Evolutionary conservation across 495 filamentous ascomycete genomes (phyloP), one percentile per base, ranked within the genome.

Genomic region (Lophiotrema nucula): DNA sequence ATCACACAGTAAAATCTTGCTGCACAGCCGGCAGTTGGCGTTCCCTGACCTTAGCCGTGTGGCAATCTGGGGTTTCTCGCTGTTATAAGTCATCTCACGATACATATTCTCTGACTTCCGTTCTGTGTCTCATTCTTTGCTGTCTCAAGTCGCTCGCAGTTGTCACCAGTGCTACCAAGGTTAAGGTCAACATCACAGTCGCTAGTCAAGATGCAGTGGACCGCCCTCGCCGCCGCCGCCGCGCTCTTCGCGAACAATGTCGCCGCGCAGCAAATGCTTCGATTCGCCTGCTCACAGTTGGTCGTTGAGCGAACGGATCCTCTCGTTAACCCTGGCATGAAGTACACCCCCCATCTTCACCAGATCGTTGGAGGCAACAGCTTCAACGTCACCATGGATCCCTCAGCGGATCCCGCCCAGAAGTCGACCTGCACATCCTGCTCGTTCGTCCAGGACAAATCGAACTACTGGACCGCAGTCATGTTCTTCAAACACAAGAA

Each of bases 261-360:
- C 19, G 76, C 78, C 62, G 70, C 76, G 18, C 27, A 35, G 24
- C 73, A 73, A 54, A 81, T 81, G 79, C 68, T 81, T 62, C 78
- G 79, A 46, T 81, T 81, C 62, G 77, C 79, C 24, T 81, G 79
- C 73, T 80, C 78, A 27, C 78, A 81, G 67, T 69, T 81, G 19
- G 79, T 81, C 47, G 77, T 80, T 53, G 61, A 64, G 44, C 61
- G 61, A 23, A 56, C 51, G 38, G 61, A 64, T 47, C 61, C 61
- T 23, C 45, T 64, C 21, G 61, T 64, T 56, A 64, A 64, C 38
- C 61, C 61, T 1, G 61, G 61, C 47, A 64, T 64, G 61, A 64
- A 58, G 37, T 64, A 43, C 61, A 64, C 61, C 19, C 61, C 61
- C 15, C 61, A 64, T 60, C 50, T 64, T 39, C 61, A 64, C 44